phyloP scores from a whole-genome alignment of 495 filamentous ascomycete genomes.

The Penicillium macrosclerotiorum region DNA sequence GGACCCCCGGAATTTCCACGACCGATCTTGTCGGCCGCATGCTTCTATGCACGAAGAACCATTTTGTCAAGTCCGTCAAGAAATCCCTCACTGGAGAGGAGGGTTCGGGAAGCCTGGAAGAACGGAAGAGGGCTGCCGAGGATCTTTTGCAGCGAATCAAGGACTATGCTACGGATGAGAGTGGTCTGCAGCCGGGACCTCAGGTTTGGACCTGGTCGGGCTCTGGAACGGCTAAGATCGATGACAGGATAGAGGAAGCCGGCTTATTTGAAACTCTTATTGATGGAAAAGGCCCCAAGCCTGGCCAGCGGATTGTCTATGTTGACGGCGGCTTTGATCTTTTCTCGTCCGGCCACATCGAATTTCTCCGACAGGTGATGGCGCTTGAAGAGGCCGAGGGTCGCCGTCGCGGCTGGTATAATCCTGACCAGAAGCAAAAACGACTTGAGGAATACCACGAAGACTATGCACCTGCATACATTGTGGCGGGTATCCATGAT shows the following conservation, averaged over 20 bases:
- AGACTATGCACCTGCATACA: conserved; percentile 77
- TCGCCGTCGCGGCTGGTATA: conserved; percentile 68
- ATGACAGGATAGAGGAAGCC: conserved; percentile 46
- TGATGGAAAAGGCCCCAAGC: conserved; percentile 60
- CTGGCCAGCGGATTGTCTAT: conserved; percentile 85
- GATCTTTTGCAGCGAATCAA: conserved; percentile 68
- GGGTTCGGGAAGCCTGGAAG: conserved; percentile 64
- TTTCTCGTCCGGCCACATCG: conserved; percentile 95
- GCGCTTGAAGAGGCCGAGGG: conserved; percentile 67
- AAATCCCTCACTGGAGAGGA: conserved; percentile 66
- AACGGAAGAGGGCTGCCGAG: conserved; percentile 57
- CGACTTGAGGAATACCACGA: conserved; percentile 57
- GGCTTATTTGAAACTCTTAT: conserved; percentile 64
- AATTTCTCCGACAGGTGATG: conserved; percentile 78
- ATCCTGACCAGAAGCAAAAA: conserved; percentile 56
- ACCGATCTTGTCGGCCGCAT: conserved; percentile 97
- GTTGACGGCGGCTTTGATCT: conserved; percentile 97
- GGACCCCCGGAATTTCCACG: conserved; percentile 95
- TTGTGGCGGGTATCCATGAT: conserved; percentile 90
- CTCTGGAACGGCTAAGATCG: conserved; percentile 51
- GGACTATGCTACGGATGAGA: conserved; percentile 84
- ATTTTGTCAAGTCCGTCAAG: conserved; percentile 78
- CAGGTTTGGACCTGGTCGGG: conserved; percentile 77
- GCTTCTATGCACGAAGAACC: conserved; percentile 85
- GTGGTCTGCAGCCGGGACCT: conserved; percentile 65